Percentiles rank a stretch among this genome's conserved stretches.
Evolutionary conservation across 1,284 basidiomycete genomes (phyloP).

Genomic region (Apiotrichum sp.): DNA sequence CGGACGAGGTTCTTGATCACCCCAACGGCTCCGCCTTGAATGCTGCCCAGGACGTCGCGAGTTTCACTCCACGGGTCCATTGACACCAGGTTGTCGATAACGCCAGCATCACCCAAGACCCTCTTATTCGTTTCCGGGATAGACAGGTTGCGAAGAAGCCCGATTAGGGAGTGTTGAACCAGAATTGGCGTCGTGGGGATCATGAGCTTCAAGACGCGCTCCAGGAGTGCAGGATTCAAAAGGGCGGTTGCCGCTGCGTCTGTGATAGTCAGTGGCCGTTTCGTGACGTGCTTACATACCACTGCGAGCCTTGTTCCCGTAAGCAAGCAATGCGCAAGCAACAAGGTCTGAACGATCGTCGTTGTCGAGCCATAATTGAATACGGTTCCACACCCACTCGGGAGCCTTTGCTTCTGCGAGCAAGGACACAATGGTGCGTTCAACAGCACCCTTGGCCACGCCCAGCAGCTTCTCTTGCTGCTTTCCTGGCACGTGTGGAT

Average conservation of each 20-base stretch:
- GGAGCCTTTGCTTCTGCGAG: conserved; percentile 69
- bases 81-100: conserved; percentile 59
- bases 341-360: conserved; percentile 46
- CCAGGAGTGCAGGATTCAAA: conserved; percentile 8
- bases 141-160: conserved; percentile 75
- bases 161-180: conserved; percentile 75
- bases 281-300: conserved; percentile 50
- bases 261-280: background rate
- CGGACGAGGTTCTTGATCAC: conserved; percentile 70
- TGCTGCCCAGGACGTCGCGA: conserved; percentile 69
- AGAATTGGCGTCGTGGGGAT: conserved; percentile 58
- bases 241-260: conserved; percentile 4
- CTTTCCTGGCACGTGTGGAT: background rate
- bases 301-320: conserved; percentile 54
- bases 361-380: conserved; percentile 66
- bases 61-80: conserved; percentile 67
- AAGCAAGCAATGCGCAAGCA: conserved; percentile 47
- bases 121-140: conserved; percentile 61
- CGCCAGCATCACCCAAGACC: conserved; percentile 57
- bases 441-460: conserved; percentile 72
- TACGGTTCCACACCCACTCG: conserved; percentile 61
- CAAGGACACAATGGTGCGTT: conserved; percentile 76
- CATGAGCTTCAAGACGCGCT: conserved; percentile 52
- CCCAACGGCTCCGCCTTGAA: conserved; percentile 83
- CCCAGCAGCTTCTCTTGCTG: conserved; percentile 55